Percentiles rank a stretch among this genome's conserved stretches.
Conservation (phyloP, 352 stramenopile species). For the Globisporangium iwayamae region DNA sequence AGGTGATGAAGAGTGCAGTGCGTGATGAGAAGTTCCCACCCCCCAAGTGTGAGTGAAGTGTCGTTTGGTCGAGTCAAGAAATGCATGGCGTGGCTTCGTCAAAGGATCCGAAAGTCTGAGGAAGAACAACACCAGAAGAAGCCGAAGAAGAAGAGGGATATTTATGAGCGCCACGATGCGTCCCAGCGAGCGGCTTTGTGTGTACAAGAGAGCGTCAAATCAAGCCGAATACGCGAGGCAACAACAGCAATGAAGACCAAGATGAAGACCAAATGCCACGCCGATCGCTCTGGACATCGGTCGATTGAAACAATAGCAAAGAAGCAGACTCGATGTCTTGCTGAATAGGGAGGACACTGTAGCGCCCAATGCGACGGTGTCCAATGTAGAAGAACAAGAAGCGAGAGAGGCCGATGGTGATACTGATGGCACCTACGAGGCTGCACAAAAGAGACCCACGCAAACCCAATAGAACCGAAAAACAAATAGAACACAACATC, state of each 20-base stretch:
- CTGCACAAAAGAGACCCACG: constrained; percentile 2
- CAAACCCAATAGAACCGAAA: constrained; percentile 3
- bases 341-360: neutral
- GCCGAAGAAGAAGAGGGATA: neutral
- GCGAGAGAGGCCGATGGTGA: neutral
- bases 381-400: constrained; percentile 5
- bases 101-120: neutral
- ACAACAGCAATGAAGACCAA: neutral
- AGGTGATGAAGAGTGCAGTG: neutral
- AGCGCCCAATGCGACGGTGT: neutral
- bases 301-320: constrained; percentile 8
- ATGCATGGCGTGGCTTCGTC: neutral
- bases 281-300: neutral
- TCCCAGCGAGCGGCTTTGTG: constrained; percentile 16
- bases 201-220: neutral
- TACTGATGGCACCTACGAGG: too few species aligned
- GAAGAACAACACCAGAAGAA: neutral
- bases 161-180: neutral
- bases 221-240: neutral
- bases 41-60: neutral
- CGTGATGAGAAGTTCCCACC: neutral
- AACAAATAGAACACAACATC: constrained; percentile 9
- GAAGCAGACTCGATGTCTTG: neutral
- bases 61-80: neutral
- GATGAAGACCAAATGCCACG: neutral